Percentiles rank a stretch among this genome's conserved stretches.
These are phyloP conservation scores for Balamuthia mandrillaris DNA, from an alignment of 208 protist species.

Conservation along the genomic window DNA sequence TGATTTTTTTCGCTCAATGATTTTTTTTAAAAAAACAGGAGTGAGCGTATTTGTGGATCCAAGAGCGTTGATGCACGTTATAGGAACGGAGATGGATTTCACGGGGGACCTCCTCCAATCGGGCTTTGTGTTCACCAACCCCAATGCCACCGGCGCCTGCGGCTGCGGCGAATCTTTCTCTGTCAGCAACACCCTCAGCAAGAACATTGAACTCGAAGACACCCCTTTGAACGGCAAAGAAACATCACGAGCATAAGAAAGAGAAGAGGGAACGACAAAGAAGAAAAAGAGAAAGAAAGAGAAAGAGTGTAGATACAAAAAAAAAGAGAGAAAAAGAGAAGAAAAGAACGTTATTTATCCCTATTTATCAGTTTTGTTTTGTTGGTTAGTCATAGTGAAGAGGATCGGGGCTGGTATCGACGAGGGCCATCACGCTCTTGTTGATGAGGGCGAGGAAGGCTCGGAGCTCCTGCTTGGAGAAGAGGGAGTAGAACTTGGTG, in stretches of 20 bases:
- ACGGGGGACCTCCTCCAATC: slow-evolving; percentile 85
- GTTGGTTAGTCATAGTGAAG: too few relatives aligned
- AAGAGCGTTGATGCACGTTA: slow-evolving; percentile 91
- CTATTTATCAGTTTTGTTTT: neutral
- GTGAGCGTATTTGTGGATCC: slow-evolving; percentile 88
- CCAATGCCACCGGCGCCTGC: slow-evolving; percentile 91
- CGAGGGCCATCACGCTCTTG: neutral
- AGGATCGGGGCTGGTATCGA: neutral
- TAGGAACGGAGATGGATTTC: slow-evolving; percentile 95
- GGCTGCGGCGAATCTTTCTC: slow-evolving; percentile 95
- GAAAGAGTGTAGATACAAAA: neutral
- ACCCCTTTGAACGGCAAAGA: too few relatives aligned
- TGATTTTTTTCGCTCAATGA: neutral
- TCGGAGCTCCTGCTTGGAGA: neutral
- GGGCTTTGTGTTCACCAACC: slow-evolving; percentile 95
- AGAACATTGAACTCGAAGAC: too few relatives aligned
- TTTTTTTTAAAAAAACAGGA: slow-evolving; percentile 53
- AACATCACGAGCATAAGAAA: too few relatives aligned
- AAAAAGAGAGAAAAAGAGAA: neutral
- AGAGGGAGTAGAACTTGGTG: neutral
- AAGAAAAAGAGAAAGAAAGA: too few relatives aligned
- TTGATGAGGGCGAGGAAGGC: neutral
- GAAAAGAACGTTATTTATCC: neutral
- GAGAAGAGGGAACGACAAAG: too few relatives aligned
- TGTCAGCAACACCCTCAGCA: too few relatives aligned